Percentiles rank a stretch among this genome's conserved stretches.
Conservation (phyloP, 805 yeast genomes). For the Debaryomyces castellii region DNA sequence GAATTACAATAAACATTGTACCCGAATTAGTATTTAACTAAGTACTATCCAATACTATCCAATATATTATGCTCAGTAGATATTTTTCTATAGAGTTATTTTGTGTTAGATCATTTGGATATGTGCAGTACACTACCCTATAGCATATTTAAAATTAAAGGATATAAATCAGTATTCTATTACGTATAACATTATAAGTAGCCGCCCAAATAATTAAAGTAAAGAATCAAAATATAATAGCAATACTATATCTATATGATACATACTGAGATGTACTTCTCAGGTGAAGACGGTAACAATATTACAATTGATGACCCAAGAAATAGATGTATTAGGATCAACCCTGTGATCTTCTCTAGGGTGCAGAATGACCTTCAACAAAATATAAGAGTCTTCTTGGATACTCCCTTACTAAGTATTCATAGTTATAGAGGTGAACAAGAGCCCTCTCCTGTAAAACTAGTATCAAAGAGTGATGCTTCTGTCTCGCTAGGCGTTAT, state of each 20-base stretch:
- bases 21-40: no score
- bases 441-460: background rate
- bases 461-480: slow-evolving; percentile 2
- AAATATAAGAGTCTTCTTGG: slow-evolving; percentile 2
- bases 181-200: no score
- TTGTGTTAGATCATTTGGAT: no score
- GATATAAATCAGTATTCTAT: no score
- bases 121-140: no score
- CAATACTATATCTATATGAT: background rate
- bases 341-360: background rate
- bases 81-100: no score
- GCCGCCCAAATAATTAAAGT: background rate
- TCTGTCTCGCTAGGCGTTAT: slow-evolving; percentile 2
- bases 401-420: background rate
- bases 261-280: background rate
- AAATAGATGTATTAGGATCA: background rate
- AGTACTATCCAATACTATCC: no score
- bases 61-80: no score
- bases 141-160: no score
- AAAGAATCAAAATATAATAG: background rate
- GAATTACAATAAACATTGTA: no score
- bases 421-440: background rate
- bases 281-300: background rate
- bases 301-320: background rate
- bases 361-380: background rate